A percentile compares a stretch with the other conserved stretches of the same genome.
These are phyloP conservation scores for Talinum fruticosum DNA, from an alignment of 148 eudicot species.

Conservation along the genomic window DNA sequence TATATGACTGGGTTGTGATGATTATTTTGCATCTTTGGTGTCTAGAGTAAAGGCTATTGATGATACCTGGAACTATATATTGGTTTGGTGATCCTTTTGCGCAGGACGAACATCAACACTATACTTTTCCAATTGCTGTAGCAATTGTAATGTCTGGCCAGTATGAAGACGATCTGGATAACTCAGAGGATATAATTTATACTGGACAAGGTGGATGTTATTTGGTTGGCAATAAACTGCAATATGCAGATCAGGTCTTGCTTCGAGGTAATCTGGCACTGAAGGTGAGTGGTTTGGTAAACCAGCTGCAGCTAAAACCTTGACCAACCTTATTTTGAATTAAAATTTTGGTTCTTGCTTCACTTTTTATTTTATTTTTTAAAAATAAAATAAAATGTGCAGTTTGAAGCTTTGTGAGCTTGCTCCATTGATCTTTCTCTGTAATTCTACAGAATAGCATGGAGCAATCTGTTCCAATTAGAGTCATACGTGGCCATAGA, in stretches of 20 bases:
- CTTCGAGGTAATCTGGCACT: constrained; percentile 62
- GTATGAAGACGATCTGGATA: constrained; percentile 73
- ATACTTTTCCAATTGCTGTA: constrained; percentile 52
- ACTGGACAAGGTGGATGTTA: constrained; percentile 78
- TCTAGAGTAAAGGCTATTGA: background rate
- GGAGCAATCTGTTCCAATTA: constrained; percentile 57
- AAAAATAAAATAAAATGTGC: too few relatives aligned
- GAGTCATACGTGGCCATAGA: constrained; percentile 62
- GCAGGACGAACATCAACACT: constrained; percentile 30
- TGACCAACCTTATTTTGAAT: background rate
- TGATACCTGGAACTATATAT: background rate
- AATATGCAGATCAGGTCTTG: constrained; percentile 49
- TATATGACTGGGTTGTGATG: too few relatives aligned
- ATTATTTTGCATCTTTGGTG: too few relatives aligned
- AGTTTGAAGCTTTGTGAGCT: background rate
- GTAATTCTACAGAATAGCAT: constrained; percentile 45
- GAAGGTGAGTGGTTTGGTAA: constrained; percentile 41
- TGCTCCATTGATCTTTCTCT: constrained; percentile 3
- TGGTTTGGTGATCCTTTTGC: constrained; percentile 5
- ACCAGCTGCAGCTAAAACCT: background rate
- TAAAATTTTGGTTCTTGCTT: background rate
- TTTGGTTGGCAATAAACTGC: constrained; percentile 58
- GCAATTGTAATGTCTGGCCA: constrained; percentile 75
- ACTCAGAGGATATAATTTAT: constrained; percentile 54
- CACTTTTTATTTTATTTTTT: too few relatives aligned